Evolutionary conservation across 2,329 filamentous ascomycete genomes (phyloP), one percentile per base, ranked within the genome.

Genomic region (Diaporthe sp.): DNA sequence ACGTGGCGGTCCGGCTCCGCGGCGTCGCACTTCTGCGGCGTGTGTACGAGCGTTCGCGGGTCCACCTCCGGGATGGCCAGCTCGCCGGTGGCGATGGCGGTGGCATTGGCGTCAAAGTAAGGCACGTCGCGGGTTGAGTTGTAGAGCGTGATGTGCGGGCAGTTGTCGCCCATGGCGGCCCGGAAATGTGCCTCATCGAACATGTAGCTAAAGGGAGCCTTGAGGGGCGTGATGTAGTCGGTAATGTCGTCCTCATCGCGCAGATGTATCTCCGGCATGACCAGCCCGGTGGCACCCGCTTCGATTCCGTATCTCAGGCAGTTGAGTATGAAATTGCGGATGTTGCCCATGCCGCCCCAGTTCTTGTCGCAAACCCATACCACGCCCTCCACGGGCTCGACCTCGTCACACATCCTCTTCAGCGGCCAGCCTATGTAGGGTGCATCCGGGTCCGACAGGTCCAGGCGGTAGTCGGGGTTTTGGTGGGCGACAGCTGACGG

Each of bases 321-420:
- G 15, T 86, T 88, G 72, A 88, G 83, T 61, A 88, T 87, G 79
- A 87, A 88, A 77, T 87, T 88, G 71, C 87, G 83, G 44, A 88
- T 87, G 75, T 88, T 89, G n/a, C 87, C 87, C 61, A 88, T 85
- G n/a, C 87, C 87, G 1, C 87, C 87, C 7, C 86, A 86, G 79
- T 88, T 89, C 79, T 88, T 88, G 80, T 87, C 87, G 81, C 87
- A 89, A 25, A 86, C 81, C 75, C 85, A 88, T 22, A 87, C 82
- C 37, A 88, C 77, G 1, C 86, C 86, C 0, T 85, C 82, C 0
- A 82, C 81, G 82, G 83, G 87, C 19, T 72, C 72, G 0, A 85
- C 82, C 76, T 88, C 87, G 19, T 84, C 81, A 79, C 87, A 88
- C 5, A 85, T 81, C 7, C 87, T 80, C 53, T 82, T 81, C 55